These are phyloP conservation scores for Trametes versicolor DNA, from an alignment of 1,284 basidiomycete species.

Conservation along the genomic window DNA sequence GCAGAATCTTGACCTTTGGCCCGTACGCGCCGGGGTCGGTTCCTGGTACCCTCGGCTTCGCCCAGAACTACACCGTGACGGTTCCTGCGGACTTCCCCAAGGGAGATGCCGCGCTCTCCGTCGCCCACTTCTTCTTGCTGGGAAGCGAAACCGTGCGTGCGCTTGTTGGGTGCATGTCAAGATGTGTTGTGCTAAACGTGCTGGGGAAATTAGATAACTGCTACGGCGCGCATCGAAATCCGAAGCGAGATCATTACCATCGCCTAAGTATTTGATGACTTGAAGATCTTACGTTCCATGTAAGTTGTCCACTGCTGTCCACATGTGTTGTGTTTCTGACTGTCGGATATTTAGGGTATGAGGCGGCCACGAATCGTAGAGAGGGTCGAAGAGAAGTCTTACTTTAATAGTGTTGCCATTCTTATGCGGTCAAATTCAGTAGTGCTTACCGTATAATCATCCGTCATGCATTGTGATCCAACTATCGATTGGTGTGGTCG, in stretches of 20 bases:
- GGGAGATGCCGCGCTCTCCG: conserved; percentile 28
- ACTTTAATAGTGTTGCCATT: no score
- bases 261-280: background rate
- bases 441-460: no score
- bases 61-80: conserved; percentile 35
- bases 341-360: no score
- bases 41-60: conserved; percentile 6
- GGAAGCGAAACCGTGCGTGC: background rate
- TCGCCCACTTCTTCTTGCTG: conserved; percentile 6
- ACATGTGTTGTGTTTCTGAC: background rate
- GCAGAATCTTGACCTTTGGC: conserved; percentile 56
- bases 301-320: background rate
- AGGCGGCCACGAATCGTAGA: no score
- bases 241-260: background rate
- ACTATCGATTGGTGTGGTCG: no score
- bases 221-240: background rate
- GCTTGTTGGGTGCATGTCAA: background rate
- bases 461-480: no score
- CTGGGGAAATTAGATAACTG: background rate
- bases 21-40: conserved; percentile 51
- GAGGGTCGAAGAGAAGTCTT: no score
- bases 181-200: background rate
- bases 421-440: no score
- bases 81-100: conserved; percentile 26
- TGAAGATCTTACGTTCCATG: background rate